Evolutionary conservation across 805 yeast genomes (phyloP).

Genomic region (Candida verbasci): DNA sequence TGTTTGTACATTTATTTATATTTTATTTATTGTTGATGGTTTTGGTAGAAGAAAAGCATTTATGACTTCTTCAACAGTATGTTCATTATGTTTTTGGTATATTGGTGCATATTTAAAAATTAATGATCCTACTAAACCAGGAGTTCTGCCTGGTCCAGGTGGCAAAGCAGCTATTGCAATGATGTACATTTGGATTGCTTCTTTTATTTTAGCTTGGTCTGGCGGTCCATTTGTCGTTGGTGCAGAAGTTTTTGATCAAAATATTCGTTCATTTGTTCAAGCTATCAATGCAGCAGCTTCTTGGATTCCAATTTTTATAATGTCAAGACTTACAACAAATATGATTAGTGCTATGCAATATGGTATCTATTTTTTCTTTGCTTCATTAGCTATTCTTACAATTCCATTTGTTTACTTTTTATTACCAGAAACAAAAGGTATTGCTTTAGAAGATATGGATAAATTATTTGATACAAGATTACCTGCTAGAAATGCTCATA

Average conservation of each 20-base stretch:
- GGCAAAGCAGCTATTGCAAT: conserved; percentile 45
- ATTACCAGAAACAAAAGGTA: conserved; percentile 45
- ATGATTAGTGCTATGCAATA: conserved; percentile 33
- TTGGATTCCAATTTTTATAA: conserved; percentile 41
- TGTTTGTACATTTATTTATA: conserved; percentile 42
- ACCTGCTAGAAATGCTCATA: conserved; percentile 23
- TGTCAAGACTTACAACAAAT: conserved; percentile 43
- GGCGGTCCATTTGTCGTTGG: conserved; percentile 40
- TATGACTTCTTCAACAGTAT: conserved; percentile 33
- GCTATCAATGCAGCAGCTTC: conserved; percentile 42
- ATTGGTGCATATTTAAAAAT: conserved; percentile 35
- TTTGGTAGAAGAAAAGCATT: conserved; percentile 50
- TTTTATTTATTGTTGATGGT: conserved; percentile 51
- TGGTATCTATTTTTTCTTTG: conserved; percentile 42
- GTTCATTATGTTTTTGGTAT: conserved; percentile 37
- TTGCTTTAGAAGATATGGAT: conserved; percentile 44
- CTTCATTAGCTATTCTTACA: conserved; percentile 32
- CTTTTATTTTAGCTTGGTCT: conserved; percentile 37
- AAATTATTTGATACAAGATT: conserved; percentile 21
- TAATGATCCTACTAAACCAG: conserved; percentile 23
- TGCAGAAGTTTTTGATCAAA: conserved; percentile 36
- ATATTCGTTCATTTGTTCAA: conserved; percentile 40
- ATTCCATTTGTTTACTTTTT: conserved; percentile 40
- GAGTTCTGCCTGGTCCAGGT: conserved; percentile 41
- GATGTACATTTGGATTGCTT: conserved; percentile 41